Evolutionary conservation across 495 filamentous ascomycete species (phyloP).

Genomic region (Margaritispora aquatica): DNA sequence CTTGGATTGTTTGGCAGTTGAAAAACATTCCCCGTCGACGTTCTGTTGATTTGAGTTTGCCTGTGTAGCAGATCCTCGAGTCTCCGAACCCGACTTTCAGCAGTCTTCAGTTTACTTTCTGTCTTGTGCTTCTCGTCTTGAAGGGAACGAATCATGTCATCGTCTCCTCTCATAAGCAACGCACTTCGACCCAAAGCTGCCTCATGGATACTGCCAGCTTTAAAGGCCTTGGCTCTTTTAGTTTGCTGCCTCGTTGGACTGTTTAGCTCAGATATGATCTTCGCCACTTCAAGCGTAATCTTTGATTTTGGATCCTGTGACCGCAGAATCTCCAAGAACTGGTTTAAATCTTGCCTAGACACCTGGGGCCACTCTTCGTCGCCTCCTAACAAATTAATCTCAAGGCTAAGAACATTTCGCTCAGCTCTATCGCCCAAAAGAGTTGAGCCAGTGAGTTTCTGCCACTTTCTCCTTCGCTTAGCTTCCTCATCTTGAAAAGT

Average conservation of each 20-base stretch:
- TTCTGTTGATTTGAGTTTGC: constrained; percentile 65
- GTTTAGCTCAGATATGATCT: constrained; percentile 55
- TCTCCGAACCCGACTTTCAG: constrained; percentile 85
- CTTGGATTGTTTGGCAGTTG: constrained; percentile 26
- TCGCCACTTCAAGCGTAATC: constrained; percentile 45
- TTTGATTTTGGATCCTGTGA: constrained; percentile 39
- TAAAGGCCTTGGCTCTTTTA: constrained; percentile 85
- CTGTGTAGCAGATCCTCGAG: constrained; percentile 91
- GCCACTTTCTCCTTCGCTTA: constrained; percentile 82
- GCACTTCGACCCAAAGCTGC: constrained; percentile 71
- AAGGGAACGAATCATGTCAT: constrained; percentile 62
- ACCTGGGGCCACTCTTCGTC: constrained; percentile 72
- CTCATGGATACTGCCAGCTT: constrained; percentile 92
- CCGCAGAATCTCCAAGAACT: constrained; percentile 56
- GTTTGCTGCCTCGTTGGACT: constrained; percentile 68
- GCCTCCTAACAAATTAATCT: constrained; percentile 78
- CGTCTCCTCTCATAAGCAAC: constrained; percentile 72
- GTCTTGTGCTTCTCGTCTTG: constrained; percentile 69
- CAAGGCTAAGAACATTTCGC: constrained; percentile 63
- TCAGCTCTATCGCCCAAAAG: constrained; percentile 50
- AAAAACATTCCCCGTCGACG: constrained; percentile 64
- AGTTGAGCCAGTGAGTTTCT: constrained; percentile 62
- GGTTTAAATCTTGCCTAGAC: constrained; percentile 56
- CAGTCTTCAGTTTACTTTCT: constrained; percentile 76
- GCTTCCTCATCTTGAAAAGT: constrained; percentile 85